Evolutionary conservation across 371 early-diverging fungal genomes (phyloP).

Genomic region (Lichtheimia ornata): DNA sequence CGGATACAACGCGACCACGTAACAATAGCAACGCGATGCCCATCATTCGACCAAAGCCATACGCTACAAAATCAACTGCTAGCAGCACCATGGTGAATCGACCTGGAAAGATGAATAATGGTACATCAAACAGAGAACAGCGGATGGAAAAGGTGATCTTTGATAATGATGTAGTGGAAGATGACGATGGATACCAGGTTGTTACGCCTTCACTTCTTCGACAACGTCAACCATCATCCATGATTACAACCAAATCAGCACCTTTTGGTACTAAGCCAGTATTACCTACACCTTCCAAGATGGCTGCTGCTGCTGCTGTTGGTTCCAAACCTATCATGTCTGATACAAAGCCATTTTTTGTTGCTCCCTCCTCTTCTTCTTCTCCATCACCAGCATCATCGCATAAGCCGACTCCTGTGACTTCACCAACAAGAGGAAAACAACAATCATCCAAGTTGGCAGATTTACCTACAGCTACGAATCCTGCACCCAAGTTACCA

Average conservation of each 20-base stretch:
- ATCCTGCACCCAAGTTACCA: slow-evolving; percentile 42
- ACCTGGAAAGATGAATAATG: slow-evolving; percentile 1
- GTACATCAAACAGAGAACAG: slow-evolving; percentile 6
- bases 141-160: slow-evolving; percentile 12
- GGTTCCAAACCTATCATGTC: too few relatives aligned
- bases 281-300: too few relatives aligned
- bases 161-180: slow-evolving; percentile 18
- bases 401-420: too few relatives aligned
- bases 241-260: slow-evolving; percentile 10
- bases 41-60: slow-evolving; percentile 13
- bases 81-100: too few relatives aligned
- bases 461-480: slow-evolving; percentile 17
- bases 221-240: slow-evolving; percentile 10
- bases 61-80: slow-evolving; percentile 5
- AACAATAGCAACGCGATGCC: slow-evolving; percentile 5
- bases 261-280: neutral
- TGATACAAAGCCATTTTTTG: too few relatives aligned
- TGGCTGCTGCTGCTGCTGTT: too few relatives aligned
- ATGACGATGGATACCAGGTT: slow-evolving; percentile 41
- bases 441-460: slow-evolving; percentile 8
- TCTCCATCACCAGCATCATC: too few relatives aligned
- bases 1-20: too few relatives aligned
- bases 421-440: too few relatives aligned
- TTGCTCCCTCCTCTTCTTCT: too few relatives aligned
- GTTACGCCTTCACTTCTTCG: slow-evolving; percentile 44